Evolutionary conservation across 805 yeast genomes (phyloP).

Genomic region (Tetrapisispora pingtungensis): DNA sequence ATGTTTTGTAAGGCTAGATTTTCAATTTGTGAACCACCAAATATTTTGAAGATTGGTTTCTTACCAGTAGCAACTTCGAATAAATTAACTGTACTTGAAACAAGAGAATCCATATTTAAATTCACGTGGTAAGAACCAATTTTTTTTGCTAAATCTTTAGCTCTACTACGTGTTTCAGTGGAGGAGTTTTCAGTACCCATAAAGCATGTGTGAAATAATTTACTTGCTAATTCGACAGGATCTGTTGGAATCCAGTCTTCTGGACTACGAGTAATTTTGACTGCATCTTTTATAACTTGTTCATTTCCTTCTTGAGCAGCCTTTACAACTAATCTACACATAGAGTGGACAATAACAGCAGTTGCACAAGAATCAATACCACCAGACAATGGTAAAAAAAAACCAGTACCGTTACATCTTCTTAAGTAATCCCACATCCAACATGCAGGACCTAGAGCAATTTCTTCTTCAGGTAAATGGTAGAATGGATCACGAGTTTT

Average conservation of each 20-base stretch:
- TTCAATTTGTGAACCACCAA: conserved; percentile 89
- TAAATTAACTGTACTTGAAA: conserved; percentile 58
- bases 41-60: conserved; percentile 76
- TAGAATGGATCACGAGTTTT: conserved; percentile 41
- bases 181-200: conserved; percentile 97
- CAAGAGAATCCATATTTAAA: conserved; percentile 82
- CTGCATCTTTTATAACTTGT: conserved; percentile 71
- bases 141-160: conserved; percentile 59
- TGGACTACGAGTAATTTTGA: conserved; percentile 49
- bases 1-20: conserved; percentile 92
- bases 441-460: conserved; percentile 97
- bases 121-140: conserved; percentile 89
- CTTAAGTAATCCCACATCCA: conserved; percentile 98
- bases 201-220: conserved; percentile 78
- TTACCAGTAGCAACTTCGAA: conserved; percentile 89
- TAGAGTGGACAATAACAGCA: conserved; percentile 84
- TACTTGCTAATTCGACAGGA: conserved; percentile 66
- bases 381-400: conserved; percentile 87
- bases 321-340: conserved; percentile 76
- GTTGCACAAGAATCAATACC: conserved; percentile 99
- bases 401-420: conserved; percentile 84
- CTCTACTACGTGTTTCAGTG: conserved; percentile 71
- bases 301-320: conserved; percentile 60
- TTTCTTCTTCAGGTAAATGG: conserved; percentile 88
- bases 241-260: conserved; percentile 57